phyloP scores from a whole-genome alignment of 805 yeast genomes.

The Metschnikowia henanensis region DNA sequence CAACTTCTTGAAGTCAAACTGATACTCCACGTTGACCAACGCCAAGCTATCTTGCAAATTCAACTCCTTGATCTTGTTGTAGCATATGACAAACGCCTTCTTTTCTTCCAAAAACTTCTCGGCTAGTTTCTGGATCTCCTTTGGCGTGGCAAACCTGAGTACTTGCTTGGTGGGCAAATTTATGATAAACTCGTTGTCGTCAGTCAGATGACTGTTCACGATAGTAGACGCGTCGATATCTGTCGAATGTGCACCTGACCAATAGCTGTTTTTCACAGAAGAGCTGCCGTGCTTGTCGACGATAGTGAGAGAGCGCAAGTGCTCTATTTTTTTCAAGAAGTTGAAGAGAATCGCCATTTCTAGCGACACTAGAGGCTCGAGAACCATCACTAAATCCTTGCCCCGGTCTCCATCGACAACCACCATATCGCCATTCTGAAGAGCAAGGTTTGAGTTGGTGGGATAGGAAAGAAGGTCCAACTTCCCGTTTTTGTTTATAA shows the following conservation, averaged over 20 bases:
- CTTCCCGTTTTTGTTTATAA: conserved; percentile 62
- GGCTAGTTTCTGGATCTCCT: conserved; percentile 61
- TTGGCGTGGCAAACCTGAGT: conserved; percentile 71
- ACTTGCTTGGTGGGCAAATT: conserved; percentile 75
- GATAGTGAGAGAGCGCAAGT: conserved; percentile 51
- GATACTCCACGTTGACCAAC: conserved; percentile 49
- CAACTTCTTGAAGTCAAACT: conserved; percentile 45
- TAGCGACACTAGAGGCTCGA: conserved; percentile 62
- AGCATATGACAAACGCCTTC: conserved; percentile 67
- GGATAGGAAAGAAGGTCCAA: conserved; percentile 71
- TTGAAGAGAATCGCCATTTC: conserved; percentile 71
- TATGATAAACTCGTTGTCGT: conserved; percentile 62
- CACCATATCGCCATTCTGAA: conserved; percentile 64
- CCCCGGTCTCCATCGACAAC: conserved; percentile 86
- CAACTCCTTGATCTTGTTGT: conserved; percentile 45
- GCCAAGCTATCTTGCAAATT: conserved; percentile 43
- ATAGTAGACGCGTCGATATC: conserved; percentile 34
- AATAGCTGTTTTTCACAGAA: conserved; percentile 22
- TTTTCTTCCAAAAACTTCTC: conserved; percentile 70
- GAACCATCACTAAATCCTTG: conserved; percentile 70
- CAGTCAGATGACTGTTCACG: conserved; percentile 42
- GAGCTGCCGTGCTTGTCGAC: conserved; percentile 24
- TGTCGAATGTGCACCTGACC: conserved; percentile 42
- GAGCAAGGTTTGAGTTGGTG: conserved; percentile 56
- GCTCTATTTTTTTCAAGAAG: conserved; percentile 72